Evolutionary conservation across 2,329 filamentous ascomycete genomes (phyloP).

Genomic region (Didymosphaeria variabile): DNA sequence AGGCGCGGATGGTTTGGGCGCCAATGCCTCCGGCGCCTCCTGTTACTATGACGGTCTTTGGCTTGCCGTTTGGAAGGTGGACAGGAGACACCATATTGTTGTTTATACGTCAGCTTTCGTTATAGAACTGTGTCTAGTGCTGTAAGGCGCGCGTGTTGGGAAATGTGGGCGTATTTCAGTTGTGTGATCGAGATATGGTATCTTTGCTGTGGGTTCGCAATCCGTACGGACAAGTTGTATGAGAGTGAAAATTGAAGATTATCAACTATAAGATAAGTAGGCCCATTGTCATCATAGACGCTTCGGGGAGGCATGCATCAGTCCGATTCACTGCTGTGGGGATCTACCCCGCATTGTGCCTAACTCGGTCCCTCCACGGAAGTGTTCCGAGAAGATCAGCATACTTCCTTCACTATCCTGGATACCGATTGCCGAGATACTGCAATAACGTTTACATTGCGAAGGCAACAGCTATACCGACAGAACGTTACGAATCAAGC

Average conservation of each 20-base stretch:
- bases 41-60: conserved; percentile 53
- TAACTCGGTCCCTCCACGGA: conserved; percentile 8
- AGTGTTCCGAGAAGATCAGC: conserved; percentile 4
- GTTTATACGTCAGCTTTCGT: not conserved
- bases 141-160: not conserved
- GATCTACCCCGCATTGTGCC: conserved; percentile 20
- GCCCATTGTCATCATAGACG: not conserved
- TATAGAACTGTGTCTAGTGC: not conserved
- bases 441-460: not conserved
- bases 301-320: conserved; percentile 1
- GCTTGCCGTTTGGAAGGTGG: conserved; percentile 24
- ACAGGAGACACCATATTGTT: conserved; percentile 15
- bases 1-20: conserved; percentile 49
- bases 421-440: conserved; percentile 10
- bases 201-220: no score
- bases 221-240: no score
- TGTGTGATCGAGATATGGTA: not conserved
- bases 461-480: not conserved
- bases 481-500: not conserved
- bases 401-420: conserved; percentile 3
- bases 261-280: not conserved
- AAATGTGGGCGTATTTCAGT: not conserved
- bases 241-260: no score
- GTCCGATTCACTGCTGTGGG: not conserved
- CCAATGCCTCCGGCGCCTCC: conserved; percentile 55